Evolutionary conservation across 202 grass and related monocot genomes (phyloP).

Genomic region (Hordeum pubiflorum): DNA sequence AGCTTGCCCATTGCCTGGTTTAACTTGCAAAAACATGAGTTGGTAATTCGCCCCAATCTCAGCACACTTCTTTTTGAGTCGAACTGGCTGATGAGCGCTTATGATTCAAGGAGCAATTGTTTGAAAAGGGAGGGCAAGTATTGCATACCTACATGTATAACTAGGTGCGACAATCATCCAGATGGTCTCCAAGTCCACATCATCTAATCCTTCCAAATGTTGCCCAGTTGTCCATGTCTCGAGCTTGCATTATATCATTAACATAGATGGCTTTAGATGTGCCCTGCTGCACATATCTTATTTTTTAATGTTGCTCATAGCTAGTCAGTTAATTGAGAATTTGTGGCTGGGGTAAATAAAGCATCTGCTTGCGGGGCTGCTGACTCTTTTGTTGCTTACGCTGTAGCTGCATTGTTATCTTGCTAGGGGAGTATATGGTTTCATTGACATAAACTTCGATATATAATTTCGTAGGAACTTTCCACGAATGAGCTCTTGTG

Average conservation of each 20-base stretch:
- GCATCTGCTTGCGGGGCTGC: background rate
- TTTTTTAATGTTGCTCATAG: background rate
- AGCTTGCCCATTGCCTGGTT: background rate
- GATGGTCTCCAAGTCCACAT: background rate
- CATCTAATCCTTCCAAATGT: background rate
- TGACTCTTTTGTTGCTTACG: background rate
- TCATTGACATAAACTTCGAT: background rate
- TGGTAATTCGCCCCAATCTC: background rate
- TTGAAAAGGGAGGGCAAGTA: background rate
- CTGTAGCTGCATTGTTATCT: background rate
- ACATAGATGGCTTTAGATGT: background rate
- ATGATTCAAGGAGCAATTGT: background rate
- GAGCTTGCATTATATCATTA: background rate
- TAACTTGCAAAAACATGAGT: background rate
- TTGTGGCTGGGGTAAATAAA: background rate
- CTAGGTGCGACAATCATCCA: background rate
- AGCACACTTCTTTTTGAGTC: background rate
- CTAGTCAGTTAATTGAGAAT: background rate
- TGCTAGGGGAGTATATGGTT: background rate
- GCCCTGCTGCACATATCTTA: background rate
- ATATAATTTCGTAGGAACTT: background rate
- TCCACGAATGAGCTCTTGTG: background rate
- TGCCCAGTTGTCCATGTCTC: background rate
- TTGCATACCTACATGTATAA: background rate
- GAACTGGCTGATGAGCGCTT: background rate